phyloP scores from a whole-genome alignment of 306 rosid species.

The Trichosanthes truncata region DNA sequence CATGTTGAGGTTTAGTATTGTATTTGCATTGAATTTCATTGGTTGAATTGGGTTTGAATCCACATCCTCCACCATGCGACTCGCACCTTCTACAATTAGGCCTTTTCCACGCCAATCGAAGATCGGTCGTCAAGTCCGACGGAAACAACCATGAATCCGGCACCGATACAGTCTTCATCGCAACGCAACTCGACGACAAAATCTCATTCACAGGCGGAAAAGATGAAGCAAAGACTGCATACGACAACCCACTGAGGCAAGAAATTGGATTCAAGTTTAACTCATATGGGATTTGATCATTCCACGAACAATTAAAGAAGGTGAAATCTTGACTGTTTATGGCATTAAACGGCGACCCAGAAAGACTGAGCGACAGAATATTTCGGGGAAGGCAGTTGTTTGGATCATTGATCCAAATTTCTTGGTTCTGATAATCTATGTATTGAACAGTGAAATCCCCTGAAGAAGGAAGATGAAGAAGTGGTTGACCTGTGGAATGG shows the following conservation, averaged over 20 bases:
- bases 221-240: slow-evolving; percentile 46
- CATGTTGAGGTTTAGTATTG: slow-evolving; percentile 21
- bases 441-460: slow-evolving; percentile 31
- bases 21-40: slow-evolving; percentile 31
- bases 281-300: slow-evolving; percentile 7
- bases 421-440: slow-evolving; percentile 49
- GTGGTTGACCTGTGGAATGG: slow-evolving; percentile 23
- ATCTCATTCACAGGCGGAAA: slow-evolving; percentile 6
- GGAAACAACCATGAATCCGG: slow-evolving; percentile 35
- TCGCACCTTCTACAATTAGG: slow-evolving; percentile 61
- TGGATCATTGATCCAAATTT: slow-evolving; percentile 63
- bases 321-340: slow-evolving; percentile 27
- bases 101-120: slow-evolving; percentile 42
- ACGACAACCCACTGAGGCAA: slow-evolving; percentile 34
- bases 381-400: slow-evolving; percentile 46
- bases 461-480: slow-evolving; percentile 35
- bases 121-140: slow-evolving; percentile 28
- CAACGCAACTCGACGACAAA: slow-evolving; percentile 28
- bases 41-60: slow-evolving; percentile 19
- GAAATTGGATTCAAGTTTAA: slow-evolving; percentile 29
- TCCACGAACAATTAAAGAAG: slow-evolving; percentile 61
- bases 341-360: slow-evolving; percentile 38
- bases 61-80: slow-evolving; percentile 50
- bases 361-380: slow-evolving; percentile 40
- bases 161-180: slow-evolving; percentile 23